Conservation (phyloP, 106 monocot species). For the Posidonia australis region DNA sequence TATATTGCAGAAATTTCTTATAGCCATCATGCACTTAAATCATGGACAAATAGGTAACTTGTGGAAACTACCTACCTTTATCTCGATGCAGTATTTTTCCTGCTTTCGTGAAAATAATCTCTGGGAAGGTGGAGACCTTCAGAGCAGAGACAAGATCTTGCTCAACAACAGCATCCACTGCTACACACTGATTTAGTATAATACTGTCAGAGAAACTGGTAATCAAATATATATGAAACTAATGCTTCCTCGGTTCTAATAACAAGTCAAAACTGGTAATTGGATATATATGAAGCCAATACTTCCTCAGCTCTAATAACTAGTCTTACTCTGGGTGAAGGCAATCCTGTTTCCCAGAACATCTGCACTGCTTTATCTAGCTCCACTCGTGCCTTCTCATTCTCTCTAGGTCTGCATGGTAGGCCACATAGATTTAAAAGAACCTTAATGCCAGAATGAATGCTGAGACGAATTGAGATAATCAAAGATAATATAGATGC, state of each 20-base stretch:
- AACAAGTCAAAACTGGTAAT: background rate
- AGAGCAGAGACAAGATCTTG: slow-evolving; percentile 53
- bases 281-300: background rate
- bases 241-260: background rate
- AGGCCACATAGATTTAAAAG: background rate
- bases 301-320: background rate
- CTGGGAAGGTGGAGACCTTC: slow-evolving; percentile 54
- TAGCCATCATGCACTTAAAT: too few species aligned
- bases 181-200: slow-evolving; percentile 52
- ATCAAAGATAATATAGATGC: background rate
- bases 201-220: background rate
- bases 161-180: slow-evolving; percentile 72
- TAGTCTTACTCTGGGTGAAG: slow-evolving; percentile 67
- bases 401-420: slow-evolving; percentile 47
- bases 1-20: too few species aligned
- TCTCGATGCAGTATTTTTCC: slow-evolving; percentile 87
- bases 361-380: slow-evolving; percentile 70
- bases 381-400: slow-evolving; percentile 55
- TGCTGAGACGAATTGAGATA: background rate
- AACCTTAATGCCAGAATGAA: background rate
- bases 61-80: slow-evolving; percentile 28
- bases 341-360: slow-evolving; percentile 68
- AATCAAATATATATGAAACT: background rate
- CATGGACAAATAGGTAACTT: too few species aligned
- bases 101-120: slow-evolving; percentile 80